Evolutionary conservation across 345 rosid genomes (phyloP).

Genomic region (Brassica nigra): DNA sequence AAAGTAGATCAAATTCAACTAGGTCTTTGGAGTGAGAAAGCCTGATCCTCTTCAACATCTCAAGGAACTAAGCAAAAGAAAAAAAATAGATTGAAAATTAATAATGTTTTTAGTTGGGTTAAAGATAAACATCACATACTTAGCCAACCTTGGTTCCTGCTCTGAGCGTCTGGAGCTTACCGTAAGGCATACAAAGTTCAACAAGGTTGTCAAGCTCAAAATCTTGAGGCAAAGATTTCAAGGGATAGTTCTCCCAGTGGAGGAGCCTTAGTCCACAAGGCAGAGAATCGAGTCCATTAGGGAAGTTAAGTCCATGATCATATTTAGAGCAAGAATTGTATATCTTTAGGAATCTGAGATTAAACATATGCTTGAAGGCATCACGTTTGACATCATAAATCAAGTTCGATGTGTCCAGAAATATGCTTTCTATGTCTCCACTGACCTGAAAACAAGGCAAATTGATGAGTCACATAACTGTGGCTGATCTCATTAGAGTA

Average conservation of each 20-base stretch:
- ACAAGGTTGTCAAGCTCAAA: conserved; percentile 25
- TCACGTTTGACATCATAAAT: not conserved
- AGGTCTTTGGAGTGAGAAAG: conserved; percentile 18
- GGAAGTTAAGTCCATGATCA: not conserved
- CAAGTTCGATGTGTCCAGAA: not conserved
- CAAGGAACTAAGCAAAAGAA: not conserved
- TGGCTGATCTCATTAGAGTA: not conserved
- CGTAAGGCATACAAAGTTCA: conserved; percentile 15
- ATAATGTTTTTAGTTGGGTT: not conserved
- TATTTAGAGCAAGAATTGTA: not conserved
- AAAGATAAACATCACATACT: not conserved
- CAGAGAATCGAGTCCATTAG: conserved; percentile 5
- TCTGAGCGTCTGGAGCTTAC: conserved; percentile 31
- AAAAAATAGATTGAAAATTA: not conserved
- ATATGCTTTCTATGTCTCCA: conserved; percentile 32
- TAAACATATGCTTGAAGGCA: conserved; percentile 29
- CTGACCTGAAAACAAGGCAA: conserved; percentile 25
- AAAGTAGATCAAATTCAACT: not conserved
- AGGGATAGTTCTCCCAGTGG: conserved; percentile 38
- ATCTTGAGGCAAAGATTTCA: conserved; percentile 1
- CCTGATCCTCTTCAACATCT: conserved; percentile 8
- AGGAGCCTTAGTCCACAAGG: conserved; percentile 30
- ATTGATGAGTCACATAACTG: not conserved
- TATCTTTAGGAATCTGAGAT: conserved; percentile 26
- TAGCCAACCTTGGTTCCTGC: conserved; percentile 15